Evolutionary conservation across 305 asterid species (phyloP), one percentile per base, ranked within the genome.

Genomic region (Fraxinus nigra): DNA sequence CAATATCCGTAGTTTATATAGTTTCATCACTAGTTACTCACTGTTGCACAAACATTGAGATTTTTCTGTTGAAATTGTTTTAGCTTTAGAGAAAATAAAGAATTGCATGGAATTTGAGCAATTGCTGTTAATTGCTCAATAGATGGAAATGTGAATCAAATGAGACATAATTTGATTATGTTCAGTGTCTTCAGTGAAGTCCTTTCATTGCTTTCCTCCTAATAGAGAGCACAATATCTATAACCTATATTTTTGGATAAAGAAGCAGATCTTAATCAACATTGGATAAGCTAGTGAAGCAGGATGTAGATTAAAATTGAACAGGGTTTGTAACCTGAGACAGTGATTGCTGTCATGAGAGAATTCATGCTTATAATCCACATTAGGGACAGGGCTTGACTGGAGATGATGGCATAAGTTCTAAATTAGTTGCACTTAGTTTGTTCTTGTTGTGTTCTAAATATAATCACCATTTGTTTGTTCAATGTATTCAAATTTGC

Each of bases 401-500:
- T 72, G 70, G 67, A 77, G 34, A 51, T 73, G 59, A 56, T 67
- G 73, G 6, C 63, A 37, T 38, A 7, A 74, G 72, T 46, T 76
- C 43, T 72, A 54, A 63, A 14, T n/a, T 35, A 51, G 28, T 4
- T 77, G 76, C 59, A 77, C 54, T 48, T 65, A 10, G 72, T 65
- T n/a, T 28, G 18, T 5, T 67, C 3, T 67, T 67, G 18, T 72
- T 65, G 22, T 48, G 16, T 35, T 70, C 70, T 76, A 78, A 33
- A 13, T 69, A 30, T 63, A 48, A 63, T 81, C 73, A 79, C 69
- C 65, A 76, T 32, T 20, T 4, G 20, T 63, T 38, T 78, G 76
- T n/a, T 4, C 79, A 75, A 81, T 22, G 26, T 7, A 56, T 79
- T 72, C 30, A 79, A 76, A 48, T 70, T 24, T 79, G 86, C 28